Evolutionary conservation across 2,329 filamentous ascomycete genomes (phyloP).

Genomic region (Xylaria arbuscula): DNA sequence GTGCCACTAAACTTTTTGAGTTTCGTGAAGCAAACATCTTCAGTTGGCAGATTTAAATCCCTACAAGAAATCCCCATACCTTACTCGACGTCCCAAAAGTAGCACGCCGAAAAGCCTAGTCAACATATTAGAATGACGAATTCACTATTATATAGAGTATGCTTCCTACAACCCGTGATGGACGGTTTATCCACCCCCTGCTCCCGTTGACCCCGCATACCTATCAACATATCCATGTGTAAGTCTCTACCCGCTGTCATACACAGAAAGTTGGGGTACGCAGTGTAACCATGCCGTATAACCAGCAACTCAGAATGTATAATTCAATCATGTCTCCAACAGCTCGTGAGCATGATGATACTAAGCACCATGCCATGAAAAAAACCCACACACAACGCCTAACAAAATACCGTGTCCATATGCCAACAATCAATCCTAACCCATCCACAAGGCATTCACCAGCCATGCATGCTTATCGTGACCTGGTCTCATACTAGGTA

Average conservation of each 20-base stretch:
- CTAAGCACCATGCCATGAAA: conserved; percentile 5
- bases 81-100: too few relatives aligned
- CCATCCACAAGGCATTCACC: too few relatives aligned
- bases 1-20: too few relatives aligned
- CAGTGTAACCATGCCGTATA: conserved; percentile 8
- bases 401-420: conserved; percentile 13
- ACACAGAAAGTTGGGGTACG: neutral
- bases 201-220: conserved; percentile 1
- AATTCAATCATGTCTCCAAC: conserved; percentile 1
- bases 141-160: neutral
- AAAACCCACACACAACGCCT: conserved; percentile 18
- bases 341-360: conserved; percentile 3
- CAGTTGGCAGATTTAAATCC: too few relatives aligned
- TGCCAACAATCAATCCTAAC: neutral
- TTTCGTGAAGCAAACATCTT: too few relatives aligned
- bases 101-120: too few relatives aligned
- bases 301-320: neutral
- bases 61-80: too few relatives aligned
- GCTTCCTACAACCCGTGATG: neutral
- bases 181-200: neutral
- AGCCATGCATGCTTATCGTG: conserved; percentile 4
- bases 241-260: too few relatives aligned
- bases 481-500: neutral
- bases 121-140: too few relatives aligned
- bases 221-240: too few relatives aligned